A percentile compares a stretch with the other conserved stretches of the same genome.
phyloP scores from a whole-genome alignment of 2,329 filamentous ascomycete species.

The Exophiala sp. region DNA sequence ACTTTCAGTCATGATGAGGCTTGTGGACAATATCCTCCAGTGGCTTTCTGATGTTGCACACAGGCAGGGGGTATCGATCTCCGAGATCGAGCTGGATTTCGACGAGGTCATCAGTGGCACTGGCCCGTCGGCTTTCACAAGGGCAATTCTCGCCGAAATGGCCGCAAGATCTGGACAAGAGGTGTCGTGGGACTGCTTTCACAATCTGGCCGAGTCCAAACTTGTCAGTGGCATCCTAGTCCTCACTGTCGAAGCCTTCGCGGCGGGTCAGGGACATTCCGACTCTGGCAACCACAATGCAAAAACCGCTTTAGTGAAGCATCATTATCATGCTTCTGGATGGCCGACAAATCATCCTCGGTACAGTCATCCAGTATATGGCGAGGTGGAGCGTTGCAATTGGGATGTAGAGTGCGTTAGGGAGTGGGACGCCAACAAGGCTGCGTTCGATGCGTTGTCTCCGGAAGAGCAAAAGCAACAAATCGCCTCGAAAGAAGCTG shows the following conservation, averaged over 20 bases:
- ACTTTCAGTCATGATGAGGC: slow-evolving; percentile 60
- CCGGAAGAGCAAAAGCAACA: slow-evolving; percentile 55
- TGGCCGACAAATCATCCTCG: slow-evolving; percentile 64
- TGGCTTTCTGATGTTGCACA: slow-evolving; percentile 58
- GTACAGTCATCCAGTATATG: slow-evolving; percentile 62
- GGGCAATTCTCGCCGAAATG: slow-evolving; percentile 62
- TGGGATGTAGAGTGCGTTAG: slow-evolving; percentile 60
- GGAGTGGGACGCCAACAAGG: slow-evolving; percentile 60
- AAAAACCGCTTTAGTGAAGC: slow-evolving; percentile 61
- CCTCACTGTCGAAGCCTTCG: slow-evolving; percentile 65
- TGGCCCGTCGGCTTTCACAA: slow-evolving; percentile 64
- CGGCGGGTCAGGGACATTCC: slow-evolving; percentile 66
- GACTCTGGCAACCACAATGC: slow-evolving; percentile 65
- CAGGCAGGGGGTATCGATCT: slow-evolving; percentile 54
- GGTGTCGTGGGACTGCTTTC: slow-evolving; percentile 60
- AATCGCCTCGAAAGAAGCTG: slow-evolving; percentile 35
- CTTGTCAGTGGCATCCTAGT: slow-evolving; percentile 60
- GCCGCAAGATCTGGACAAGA: slow-evolving; percentile 42
- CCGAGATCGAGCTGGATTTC: slow-evolving; percentile 61
- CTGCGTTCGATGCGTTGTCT: slow-evolving; percentile 53
- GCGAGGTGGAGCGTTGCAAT: slow-evolving; percentile 65
- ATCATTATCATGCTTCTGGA: slow-evolving; percentile 68
- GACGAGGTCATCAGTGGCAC: slow-evolving; percentile 69
- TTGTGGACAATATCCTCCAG: slow-evolving; percentile 62
- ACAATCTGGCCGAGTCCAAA: slow-evolving; percentile 60